These are phyloP conservation scores for Trichosporon coremiiforme DNA, from an alignment of 1,284 basidiomycete species.

Conservation along the genomic window DNA sequence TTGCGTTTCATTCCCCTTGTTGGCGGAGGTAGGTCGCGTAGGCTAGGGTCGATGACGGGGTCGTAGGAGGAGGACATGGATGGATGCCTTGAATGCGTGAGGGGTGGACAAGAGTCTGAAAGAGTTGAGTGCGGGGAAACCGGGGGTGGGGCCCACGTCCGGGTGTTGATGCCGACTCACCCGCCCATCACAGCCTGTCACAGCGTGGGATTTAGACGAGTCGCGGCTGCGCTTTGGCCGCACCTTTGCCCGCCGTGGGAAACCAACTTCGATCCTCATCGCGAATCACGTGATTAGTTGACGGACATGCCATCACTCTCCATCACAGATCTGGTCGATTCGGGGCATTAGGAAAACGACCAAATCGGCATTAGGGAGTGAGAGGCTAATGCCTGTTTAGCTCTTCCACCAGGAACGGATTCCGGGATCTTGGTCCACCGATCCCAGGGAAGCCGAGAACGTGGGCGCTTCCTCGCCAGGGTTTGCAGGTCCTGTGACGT, in stretches of 20 bases:
- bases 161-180: slow-evolving; percentile 14
- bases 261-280: neutral
- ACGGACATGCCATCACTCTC: neutral
- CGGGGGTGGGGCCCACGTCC: slow-evolving; percentile 28
- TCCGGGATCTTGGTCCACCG: neutral
- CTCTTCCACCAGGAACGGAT: neutral
- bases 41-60: slow-evolving; percentile 27
- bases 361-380: neutral
- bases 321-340: neutral
- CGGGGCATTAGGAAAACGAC: neutral
- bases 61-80: slow-evolving; percentile 19
- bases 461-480: no score
- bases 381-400: neutral
- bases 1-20: slow-evolving; percentile 27
- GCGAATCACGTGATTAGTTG: no score
- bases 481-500: no score
- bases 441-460: no score
- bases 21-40: slow-evolving; percentile 23
- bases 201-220: slow-evolving; percentile 7
- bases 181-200: neutral
- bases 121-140: slow-evolving; percentile 10
- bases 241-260: neutral
- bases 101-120: slow-evolving; percentile 1
- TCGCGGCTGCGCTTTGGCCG: slow-evolving; percentile 9
- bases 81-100: neutral